phyloP scores from a whole-genome alignment of 2,329 filamentous ascomycete species.

The Myriosclerotinia curreyana region DNA sequence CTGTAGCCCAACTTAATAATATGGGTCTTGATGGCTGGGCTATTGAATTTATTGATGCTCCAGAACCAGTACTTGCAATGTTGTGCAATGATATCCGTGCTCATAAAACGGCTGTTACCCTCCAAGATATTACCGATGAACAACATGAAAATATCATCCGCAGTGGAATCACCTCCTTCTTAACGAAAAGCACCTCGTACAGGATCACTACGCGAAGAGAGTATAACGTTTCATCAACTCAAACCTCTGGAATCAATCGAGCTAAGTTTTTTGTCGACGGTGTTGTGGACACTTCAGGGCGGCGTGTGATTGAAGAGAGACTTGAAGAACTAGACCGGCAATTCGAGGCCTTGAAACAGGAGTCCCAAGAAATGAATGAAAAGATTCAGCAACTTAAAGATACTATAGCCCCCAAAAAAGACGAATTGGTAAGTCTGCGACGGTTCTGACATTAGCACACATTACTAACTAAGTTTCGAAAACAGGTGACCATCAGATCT shows the following conservation, averaged over 20 bases:
- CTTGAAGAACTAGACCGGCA: conserved; percentile 40
- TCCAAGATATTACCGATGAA: conserved; percentile 60
- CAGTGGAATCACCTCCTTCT: conserved; percentile 60
- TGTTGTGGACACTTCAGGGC: conserved; percentile 66
- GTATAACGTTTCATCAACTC: conserved; percentile 72
- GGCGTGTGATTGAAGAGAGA: conserved; percentile 56
- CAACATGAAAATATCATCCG: conserved; percentile 65
- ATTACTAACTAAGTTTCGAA: background rate
- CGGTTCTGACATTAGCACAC: background rate
- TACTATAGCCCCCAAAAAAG: conserved; percentile 32
- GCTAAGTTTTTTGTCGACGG: conserved; percentile 75
- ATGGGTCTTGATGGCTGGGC: conserved; percentile 78
- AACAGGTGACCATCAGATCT: conserved; percentile 49
- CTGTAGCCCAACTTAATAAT: conserved; percentile 51
- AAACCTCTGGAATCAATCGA: conserved; percentile 56
- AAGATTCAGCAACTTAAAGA: conserved; percentile 43
- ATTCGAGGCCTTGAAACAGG: conserved; percentile 32
- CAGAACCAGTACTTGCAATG: conserved; percentile 81
- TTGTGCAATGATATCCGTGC: conserved; percentile 72
- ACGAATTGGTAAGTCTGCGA: conserved; percentile 44
- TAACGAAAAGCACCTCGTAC: conserved; percentile 63
- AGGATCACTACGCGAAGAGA: conserved; percentile 69
- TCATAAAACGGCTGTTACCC: conserved; percentile 64
- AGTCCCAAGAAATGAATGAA: conserved; percentile 24
- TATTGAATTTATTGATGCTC: conserved; percentile 74